phyloP scores from a whole-genome alignment of 768 basidiomycete species.

The Kwoniella botswanensis region DNA sequence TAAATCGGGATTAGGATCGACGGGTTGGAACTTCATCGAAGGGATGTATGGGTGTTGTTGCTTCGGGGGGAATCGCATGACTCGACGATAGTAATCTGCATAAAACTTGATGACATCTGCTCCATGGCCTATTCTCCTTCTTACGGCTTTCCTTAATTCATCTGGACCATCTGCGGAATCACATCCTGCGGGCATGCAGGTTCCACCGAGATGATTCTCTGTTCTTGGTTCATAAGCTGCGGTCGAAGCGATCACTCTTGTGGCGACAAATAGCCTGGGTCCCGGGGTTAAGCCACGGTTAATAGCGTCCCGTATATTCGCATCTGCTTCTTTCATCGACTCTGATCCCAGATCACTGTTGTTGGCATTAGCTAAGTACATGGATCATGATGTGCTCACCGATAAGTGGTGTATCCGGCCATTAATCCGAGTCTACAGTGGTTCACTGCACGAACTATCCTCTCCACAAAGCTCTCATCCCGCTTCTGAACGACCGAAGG shows the following conservation, averaged over 20 bases:
- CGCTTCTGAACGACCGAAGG: conserved; percentile 34
- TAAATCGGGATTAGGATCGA: conserved; percentile 18
- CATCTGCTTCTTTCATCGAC: conserved; percentile 29
- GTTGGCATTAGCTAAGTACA: background rate
- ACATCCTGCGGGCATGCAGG: conserved; percentile 15
- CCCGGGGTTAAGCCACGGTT: conserved; percentile 38
- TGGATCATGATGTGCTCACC: conserved; percentile 2
- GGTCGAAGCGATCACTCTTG: conserved; percentile 30
- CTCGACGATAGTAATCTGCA: conserved; percentile 32
- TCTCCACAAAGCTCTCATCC: conserved; percentile 34
- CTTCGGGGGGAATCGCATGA: conserved; percentile 26
- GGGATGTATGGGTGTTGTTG: conserved; percentile 16
- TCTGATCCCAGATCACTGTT: conserved; percentile 34
- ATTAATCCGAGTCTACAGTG: conserved; percentile 29
- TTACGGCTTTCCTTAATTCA: conserved; percentile 26
- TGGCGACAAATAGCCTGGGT: conserved; percentile 34
- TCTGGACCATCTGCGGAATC: conserved; percentile 34
- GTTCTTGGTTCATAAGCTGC: conserved; percentile 27
- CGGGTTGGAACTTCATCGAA: conserved; percentile 14
- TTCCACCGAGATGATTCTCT: conserved; percentile 31
- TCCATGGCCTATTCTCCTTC: conserved; percentile 32
- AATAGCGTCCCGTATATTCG: conserved; percentile 29
- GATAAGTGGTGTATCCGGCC: conserved; percentile 39
- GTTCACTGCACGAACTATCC: conserved; percentile 32
- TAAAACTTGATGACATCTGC: conserved; percentile 46